Evolutionary conservation across 2,329 filamentous ascomycete genomes (phyloP).

Genomic region (Hypoxylon sp.): DNA sequence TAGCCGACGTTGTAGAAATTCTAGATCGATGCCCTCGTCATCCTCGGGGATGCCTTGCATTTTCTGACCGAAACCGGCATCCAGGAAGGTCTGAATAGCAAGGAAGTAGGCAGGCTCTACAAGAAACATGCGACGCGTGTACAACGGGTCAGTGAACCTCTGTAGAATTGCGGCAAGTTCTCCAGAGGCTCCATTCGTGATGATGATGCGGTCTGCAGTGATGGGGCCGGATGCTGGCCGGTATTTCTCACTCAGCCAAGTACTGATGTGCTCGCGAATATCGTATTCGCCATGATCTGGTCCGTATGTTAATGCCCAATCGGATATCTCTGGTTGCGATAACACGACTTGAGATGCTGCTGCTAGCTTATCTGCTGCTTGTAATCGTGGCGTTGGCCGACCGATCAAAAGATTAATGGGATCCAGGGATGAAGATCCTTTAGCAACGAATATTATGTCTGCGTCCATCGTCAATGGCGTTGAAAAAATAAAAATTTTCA

Average conservation of each 20-base stretch:
- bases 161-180: conserved; percentile 74
- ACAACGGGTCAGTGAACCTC: conserved; percentile 75
- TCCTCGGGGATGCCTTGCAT: conserved; percentile 74
- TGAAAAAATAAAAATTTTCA: no score
- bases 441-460: not conserved
- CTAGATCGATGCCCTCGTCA: conserved; percentile 70
- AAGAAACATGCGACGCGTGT: conserved; percentile 75
- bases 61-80: conserved; percentile 71
- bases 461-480: conserved; percentile 1
- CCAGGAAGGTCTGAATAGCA: conserved; percentile 75
- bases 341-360: conserved; percentile 30
- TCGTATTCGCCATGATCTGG: conserved; percentile 71
- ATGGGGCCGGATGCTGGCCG: conserved; percentile 57
- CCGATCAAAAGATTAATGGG: conserved; percentile 40
- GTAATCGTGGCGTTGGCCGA: conserved; percentile 30
- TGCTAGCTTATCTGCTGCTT: conserved; percentile 29
- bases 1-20: conserved; percentile 40
- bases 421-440: conserved; percentile 6
- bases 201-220: conserved; percentile 67
- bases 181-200: conserved; percentile 77
- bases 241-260: conserved; percentile 74
- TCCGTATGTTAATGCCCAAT: conserved; percentile 70
- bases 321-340: conserved; percentile 24
- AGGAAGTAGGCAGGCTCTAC: conserved; percentile 77
- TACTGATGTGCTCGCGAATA: conserved; percentile 68